Evolutionary conservation across 176 grass and related monocot species (phyloP), one percentile per base, ranked within the genome.

Genomic region (Carex kokanica): DNA sequence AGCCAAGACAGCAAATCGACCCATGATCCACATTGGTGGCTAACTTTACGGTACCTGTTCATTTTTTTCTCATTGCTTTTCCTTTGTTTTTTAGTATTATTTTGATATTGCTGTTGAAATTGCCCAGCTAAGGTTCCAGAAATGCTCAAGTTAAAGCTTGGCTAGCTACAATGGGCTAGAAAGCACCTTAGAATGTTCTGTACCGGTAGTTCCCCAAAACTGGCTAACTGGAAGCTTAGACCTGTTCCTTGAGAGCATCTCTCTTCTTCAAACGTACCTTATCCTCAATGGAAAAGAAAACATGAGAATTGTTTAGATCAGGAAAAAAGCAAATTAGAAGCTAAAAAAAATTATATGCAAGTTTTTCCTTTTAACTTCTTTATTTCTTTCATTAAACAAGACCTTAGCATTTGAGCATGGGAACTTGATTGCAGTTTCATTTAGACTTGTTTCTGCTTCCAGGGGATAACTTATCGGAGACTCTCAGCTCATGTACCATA

Each of bases 21-120:
- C 95, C 68, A 98, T 98, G 92, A 91, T 94, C 83, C 92, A 98
- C 80, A 98, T 98, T 66, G 95, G 95, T 81, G 95, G 95, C 82
- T 94, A 74, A 94, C 21, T 65, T 82, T 25, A 49, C 14, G 55
- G 58, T 82, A 82, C 24, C 79, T 64, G 25, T 38, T 82, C 13
- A 17, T 82, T 82, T 82, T 60, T 60, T 81, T 47, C 6, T 45
- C 4, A 36, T 61, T 60, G 9, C 10, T 56, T 63, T 63, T 59
- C 3, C 13, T 63, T 81, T 36, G 9, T 45, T 43, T 61, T 40
- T 47, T 79, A 10, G 3, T 56, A 45, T 81, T 45, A 63, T 6
- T 40, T 61, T 81, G 12, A 23, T 47, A 45, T 73, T 73, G 17
- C 18, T 73, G 40, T 73, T 73, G 10, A 73, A 47, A 49, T 45